A percentile compares a stretch with the other conserved stretches of the same genome.
phyloP scores from a whole-genome alignment of 176 grass and related monocot genomes.

The Zizania latifolia region DNA sequence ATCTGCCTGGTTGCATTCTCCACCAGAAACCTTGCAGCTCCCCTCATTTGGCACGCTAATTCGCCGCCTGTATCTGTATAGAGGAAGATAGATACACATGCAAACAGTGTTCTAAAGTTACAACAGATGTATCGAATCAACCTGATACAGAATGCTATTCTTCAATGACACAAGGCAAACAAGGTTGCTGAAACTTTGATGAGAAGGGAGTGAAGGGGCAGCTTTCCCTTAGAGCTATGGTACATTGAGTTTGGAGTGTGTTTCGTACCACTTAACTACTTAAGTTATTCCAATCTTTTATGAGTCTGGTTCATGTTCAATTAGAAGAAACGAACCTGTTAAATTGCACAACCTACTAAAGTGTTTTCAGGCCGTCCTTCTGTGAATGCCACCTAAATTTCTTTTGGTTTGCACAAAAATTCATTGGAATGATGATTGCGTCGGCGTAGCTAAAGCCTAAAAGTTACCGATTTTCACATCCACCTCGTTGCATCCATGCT shows the following conservation, averaged over 20 bases:
- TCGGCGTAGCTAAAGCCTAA: no score
- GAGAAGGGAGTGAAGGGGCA: background rate
- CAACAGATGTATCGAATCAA: no score
- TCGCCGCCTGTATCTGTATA: background rate
- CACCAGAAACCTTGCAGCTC: slow-evolving; percentile 15
- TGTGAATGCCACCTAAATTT: background rate
- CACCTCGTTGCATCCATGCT: no score
- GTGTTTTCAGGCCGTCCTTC: background rate
- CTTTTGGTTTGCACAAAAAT: background rate
- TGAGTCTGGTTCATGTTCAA: background rate
- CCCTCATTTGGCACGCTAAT: slow-evolving; percentile 15
- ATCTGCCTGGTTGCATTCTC: slow-evolving; percentile 45
- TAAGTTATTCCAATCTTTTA: background rate
- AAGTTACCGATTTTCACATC: no score
- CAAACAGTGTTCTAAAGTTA: background rate
- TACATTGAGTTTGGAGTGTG: background rate
- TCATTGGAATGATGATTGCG: background rate
- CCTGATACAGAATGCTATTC: background rate
- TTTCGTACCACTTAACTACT: background rate
- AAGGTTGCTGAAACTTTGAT: background rate
- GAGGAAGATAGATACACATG: no score
- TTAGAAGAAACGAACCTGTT: background rate
- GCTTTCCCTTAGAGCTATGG: background rate
- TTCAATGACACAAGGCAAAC: background rate
- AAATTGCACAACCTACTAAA: background rate